Evolutionary conservation across 2,329 filamentous ascomycete genomes (phyloP).

Genomic region (Verticillium isaacii): DNA sequence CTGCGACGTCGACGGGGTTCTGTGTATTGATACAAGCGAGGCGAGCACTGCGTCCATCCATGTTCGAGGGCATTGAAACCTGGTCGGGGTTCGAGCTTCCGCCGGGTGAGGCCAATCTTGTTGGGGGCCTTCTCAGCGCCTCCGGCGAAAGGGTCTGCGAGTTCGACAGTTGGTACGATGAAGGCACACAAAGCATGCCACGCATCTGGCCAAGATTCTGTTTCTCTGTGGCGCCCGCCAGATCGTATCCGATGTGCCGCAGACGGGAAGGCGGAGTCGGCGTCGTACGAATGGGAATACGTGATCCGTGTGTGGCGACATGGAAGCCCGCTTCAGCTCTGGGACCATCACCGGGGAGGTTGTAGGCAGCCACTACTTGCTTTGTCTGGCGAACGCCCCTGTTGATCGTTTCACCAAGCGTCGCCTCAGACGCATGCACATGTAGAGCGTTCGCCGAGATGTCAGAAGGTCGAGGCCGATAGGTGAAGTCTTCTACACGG

Average conservation of each 20-base stretch:
- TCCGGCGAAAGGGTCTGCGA: not conserved
- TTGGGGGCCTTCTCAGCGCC: not conserved
- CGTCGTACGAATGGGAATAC: not conserved
- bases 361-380: not conserved
- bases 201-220: not conserved
- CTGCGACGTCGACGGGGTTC: not conserved
- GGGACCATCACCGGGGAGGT: not conserved
- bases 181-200: not conserved
- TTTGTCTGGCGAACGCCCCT: not conserved
- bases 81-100: not conserved
- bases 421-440: not conserved
- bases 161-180: not conserved
- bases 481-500: not conserved
- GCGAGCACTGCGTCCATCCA: not conserved
- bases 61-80: not conserved
- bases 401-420: not conserved
- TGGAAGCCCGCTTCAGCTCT: not conserved
- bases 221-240: not conserved
- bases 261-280: not conserved
- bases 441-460: not conserved
- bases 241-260: not conserved
- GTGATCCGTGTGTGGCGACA: not conserved
- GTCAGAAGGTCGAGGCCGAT: not conserved
- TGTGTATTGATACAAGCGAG: not conserved
- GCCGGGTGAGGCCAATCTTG: not conserved